These are phyloP conservation scores for Rhynchospora pubera DNA, from an alignment of 176 grass and related monocot genomes.

Conservation along the genomic window DNA sequence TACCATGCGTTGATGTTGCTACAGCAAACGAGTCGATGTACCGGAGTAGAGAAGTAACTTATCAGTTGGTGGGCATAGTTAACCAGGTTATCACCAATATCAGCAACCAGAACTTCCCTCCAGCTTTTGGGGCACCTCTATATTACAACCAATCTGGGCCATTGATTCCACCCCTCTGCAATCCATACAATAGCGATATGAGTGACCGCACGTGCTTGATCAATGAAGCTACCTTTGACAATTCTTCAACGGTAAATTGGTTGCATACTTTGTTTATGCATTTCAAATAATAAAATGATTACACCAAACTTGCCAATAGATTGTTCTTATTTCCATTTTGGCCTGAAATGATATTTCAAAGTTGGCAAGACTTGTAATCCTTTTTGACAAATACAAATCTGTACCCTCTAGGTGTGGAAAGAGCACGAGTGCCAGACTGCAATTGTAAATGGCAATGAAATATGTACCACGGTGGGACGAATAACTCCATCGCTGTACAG, in stretches of 20 bases:
- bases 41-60: constrained; percentile 76
- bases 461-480: constrained; percentile 52
- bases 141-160: constrained; percentile 94
- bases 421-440: constrained; percentile 39
- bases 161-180: constrained; percentile 57
- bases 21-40: constrained; percentile 65
- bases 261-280: neutral
- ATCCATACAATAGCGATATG: constrained; percentile 61
- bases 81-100: constrained; percentile 89
- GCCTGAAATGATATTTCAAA: neutral
- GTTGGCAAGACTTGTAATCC: neutral
- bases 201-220: constrained; percentile 31
- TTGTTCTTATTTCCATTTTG: neutral
- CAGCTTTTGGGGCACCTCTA: constrained; percentile 28
- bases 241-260: constrained; percentile 39
- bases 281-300: neutral
- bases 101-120: constrained; percentile 63
- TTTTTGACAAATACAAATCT: neutral
- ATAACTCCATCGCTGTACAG: constrained; percentile 52
- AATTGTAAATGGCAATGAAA: constrained; percentile 27
- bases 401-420: constrained; percentile 43
- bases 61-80: constrained; percentile 65
- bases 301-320: no score
- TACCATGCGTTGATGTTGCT: constrained; percentile 64
- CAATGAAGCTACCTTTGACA: constrained; percentile 41